phyloP scores from a whole-genome alignment of 306 rosid species.

The Lupinus albus region DNA sequence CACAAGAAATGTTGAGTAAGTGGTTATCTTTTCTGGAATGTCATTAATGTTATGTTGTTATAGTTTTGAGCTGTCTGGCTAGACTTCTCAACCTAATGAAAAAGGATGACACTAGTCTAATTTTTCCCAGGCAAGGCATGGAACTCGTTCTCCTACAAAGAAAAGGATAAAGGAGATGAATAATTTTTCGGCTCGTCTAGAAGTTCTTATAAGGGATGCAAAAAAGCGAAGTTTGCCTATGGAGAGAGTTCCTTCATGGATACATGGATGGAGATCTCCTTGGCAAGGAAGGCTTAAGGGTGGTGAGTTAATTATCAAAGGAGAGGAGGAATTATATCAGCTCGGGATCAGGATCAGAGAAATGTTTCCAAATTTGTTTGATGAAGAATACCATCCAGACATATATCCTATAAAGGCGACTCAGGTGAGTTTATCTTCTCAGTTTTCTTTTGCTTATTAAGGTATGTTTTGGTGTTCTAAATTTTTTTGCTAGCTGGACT shows the following conservation, averaged over 20 bases:
- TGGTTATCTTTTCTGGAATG: too few species aligned
- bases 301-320: conserved; percentile 66
- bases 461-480: conserved; percentile 6
- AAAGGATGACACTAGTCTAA: conserved; percentile 26
- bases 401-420: conserved; percentile 73
- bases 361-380: conserved; percentile 67
- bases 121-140: conserved; percentile 80
- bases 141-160: conserved; percentile 90
- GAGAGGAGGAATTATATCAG: conserved; percentile 81
- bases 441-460: not conserved
- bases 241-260: conserved; percentile 71
- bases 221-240: conserved; percentile 50
- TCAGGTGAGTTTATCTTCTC: conserved; percentile 57
- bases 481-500: not conserved
- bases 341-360: conserved; percentile 72
- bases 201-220: conserved; percentile 58
- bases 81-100: not conserved
- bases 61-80: conserved; percentile 4
- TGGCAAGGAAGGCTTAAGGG: conserved; percentile 83
- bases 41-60: conserved; percentile 4
- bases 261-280: conserved; percentile 81
- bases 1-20: too few species aligned
- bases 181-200: conserved; percentile 54
- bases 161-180: conserved; percentile 69
- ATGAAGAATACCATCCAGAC: conserved; percentile 83